Conservation (phyloP, 2,329 filamentous ascomycete genomes). For the Tolypocladium endophyticum region DNA sequence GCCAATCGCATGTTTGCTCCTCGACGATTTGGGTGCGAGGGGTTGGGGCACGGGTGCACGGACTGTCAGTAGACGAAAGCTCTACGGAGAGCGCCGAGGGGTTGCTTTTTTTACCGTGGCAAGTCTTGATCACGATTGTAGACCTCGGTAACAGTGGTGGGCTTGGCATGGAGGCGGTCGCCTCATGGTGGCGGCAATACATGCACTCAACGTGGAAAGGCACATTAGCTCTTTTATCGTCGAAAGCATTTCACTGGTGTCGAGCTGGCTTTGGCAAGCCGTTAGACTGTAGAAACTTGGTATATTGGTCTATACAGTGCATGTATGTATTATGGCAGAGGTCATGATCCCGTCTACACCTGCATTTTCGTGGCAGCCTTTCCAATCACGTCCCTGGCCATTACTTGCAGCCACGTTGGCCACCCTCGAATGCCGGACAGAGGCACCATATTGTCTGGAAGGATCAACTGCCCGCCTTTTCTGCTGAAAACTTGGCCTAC, state of each 20-base stretch:
- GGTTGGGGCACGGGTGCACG: background rate
- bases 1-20: background rate
- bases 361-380: conserved; percentile 1
- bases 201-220: background rate
- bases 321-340: background rate
- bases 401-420: conserved; percentile 25
- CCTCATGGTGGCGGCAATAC: background rate
- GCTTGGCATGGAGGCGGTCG: too few relatives aligned
- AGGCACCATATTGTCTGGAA: conserved; percentile 19
- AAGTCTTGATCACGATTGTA: background rate
- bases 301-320: background rate
- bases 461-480: conserved; percentile 33
- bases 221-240: background rate
- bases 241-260: background rate
- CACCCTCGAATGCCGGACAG: conserved; percentile 26
- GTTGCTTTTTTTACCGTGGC: background rate
- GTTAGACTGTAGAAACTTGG: background rate
- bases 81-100: background rate
- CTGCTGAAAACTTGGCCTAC: conserved; percentile 32
- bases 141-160: background rate
- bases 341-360: background rate
- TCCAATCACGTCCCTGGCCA: conserved; percentile 18
- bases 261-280: too few relatives aligned
- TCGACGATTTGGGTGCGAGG: background rate
- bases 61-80: background rate